Conservation (phyloP, 805 yeast species). For the Kuraishia cidri region DNA sequence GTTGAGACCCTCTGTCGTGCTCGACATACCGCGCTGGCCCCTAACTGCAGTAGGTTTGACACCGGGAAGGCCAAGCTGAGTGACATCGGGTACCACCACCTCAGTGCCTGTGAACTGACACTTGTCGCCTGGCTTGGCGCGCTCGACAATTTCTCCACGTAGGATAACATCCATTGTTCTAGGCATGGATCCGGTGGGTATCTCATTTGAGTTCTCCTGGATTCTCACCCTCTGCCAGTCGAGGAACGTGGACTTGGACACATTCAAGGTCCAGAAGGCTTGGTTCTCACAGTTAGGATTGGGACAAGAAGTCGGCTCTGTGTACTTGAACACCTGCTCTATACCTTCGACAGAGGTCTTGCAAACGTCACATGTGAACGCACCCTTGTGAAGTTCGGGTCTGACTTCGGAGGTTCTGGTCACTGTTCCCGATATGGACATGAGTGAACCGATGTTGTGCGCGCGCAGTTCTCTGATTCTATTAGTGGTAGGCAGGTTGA, state of each 20-base stretch:
- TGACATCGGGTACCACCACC: slow-evolving; percentile 88
- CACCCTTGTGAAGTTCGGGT: slow-evolving; percentile 83
- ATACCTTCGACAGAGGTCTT: slow-evolving; percentile 78
- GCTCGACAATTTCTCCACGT: slow-evolving; percentile 90
- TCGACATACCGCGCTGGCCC: slow-evolving; percentile 48
- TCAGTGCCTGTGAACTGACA: slow-evolving; percentile 92
- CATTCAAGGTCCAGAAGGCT: slow-evolving; percentile 74
- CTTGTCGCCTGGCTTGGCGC: slow-evolving; percentile 96
- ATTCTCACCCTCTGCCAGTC: slow-evolving; percentile 97
- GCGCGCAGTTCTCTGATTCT: slow-evolving; percentile 88
- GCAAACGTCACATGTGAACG: slow-evolving; percentile 86
- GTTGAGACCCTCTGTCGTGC: slow-evolving; percentile 55
- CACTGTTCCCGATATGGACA: slow-evolving; percentile 88
- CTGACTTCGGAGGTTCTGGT: slow-evolving; percentile 95
- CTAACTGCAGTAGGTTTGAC: slow-evolving; percentile 77
- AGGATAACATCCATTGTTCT: slow-evolving; percentile 87
- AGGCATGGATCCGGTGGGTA: slow-evolving; percentile 98
- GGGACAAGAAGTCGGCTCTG: slow-evolving; percentile 91
- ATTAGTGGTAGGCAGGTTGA: slow-evolving; percentile 72
- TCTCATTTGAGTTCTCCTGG: slow-evolving; percentile 93
- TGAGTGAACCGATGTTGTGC: slow-evolving; percentile 76
- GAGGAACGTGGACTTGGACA: slow-evolving; percentile 75
- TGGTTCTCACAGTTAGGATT: slow-evolving; percentile 84
- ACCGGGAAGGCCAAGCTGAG: slow-evolving; percentile 93
- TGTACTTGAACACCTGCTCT: slow-evolving; percentile 87